Conservation (phyloP, 768 basidiomycete species). For the Rhizopogon rudus region DNA sequence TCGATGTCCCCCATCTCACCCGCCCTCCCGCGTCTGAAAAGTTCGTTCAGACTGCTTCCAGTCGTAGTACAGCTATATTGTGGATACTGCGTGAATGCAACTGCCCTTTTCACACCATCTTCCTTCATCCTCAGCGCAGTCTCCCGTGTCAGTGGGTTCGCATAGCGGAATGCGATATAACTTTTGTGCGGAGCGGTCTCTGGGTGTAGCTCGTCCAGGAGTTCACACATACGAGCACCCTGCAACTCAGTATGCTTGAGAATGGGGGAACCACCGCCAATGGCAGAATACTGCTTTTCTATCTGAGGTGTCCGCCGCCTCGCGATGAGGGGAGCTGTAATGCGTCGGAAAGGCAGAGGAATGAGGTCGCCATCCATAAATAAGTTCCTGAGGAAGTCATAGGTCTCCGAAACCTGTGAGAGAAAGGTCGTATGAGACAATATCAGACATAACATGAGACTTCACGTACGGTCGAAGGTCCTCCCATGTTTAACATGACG, state of each 20-base stretch:
- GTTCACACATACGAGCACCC: slow-evolving; percentile 82
- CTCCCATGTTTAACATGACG: slow-evolving; percentile 99
- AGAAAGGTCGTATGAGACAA: slow-evolving; percentile 5
- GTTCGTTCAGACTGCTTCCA: slow-evolving; percentile 93
- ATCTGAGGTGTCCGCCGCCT: slow-evolving; percentile 86
- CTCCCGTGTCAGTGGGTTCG: slow-evolving; percentile 80
- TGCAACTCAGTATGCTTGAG: slow-evolving; percentile 84
- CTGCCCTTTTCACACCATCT: slow-evolving; percentile 87
- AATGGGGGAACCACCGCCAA: slow-evolving; percentile 97
- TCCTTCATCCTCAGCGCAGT: slow-evolving; percentile 78
- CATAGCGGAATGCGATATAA: slow-evolving; percentile 96
- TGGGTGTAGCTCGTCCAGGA: slow-evolving; percentile 94
- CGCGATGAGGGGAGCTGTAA: slow-evolving; percentile 87
- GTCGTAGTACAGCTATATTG: slow-evolving; percentile 99
- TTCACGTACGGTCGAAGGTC: slow-evolving; percentile 77
- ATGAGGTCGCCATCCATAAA: slow-evolving; percentile 94
- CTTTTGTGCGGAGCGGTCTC: slow-evolving; percentile 91
- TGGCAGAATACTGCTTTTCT: slow-evolving; percentile 89
- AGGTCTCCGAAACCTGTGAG: slow-evolving; percentile 80
- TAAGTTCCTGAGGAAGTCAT: slow-evolving; percentile 87
- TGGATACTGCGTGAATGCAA: slow-evolving; percentile 98
- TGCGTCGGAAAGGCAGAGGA: slow-evolving; percentile 86
- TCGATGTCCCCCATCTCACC: slow-evolving; percentile 67
- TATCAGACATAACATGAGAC: not conserved
- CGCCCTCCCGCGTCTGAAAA: slow-evolving; percentile 61